A percentile compares a stretch with the other conserved stretches of the same genome.
Conservation (phyloP, 177 flowering plant species). For the Vitis hybrid region DNA sequence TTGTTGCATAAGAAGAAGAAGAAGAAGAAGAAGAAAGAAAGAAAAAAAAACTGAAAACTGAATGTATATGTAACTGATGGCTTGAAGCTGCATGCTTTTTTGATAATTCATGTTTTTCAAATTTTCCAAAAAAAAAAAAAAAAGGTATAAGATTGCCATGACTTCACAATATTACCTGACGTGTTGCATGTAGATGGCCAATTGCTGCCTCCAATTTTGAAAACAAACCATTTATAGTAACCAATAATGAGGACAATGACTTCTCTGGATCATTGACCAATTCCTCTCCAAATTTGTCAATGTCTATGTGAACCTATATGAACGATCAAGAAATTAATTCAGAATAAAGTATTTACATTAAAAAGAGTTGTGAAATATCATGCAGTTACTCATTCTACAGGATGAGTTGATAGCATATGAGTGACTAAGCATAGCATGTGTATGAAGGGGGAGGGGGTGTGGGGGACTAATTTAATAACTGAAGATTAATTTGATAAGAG, state of each 20-base stretch:
- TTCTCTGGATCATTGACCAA: slow-evolving; percentile 59
- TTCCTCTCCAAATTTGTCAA: slow-evolving; percentile 65
- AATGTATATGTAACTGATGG: background rate
- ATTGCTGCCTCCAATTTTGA: slow-evolving; percentile 66
- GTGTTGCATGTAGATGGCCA: slow-evolving; percentile 38
- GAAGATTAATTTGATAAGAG: no score
- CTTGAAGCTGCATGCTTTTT: background rate
- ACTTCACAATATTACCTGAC: slow-evolving; percentile 37
- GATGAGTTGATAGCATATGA: no score
- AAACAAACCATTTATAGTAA: slow-evolving; percentile 58
- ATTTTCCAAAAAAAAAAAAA: no score
- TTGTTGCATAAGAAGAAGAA: slow-evolving; percentile 4
- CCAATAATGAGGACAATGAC: slow-evolving; percentile 56
- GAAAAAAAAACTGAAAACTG: no score
- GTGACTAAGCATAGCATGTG: no score
- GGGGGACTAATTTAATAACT: no score
- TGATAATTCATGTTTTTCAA: background rate
- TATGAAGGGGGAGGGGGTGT: no score
- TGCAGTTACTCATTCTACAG: no score
- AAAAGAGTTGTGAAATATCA: background rate
- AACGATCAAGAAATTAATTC: slow-evolving; percentile 5
- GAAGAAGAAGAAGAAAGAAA: no score
- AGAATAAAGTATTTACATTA: background rate
- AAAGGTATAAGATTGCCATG: no score
- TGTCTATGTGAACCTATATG: slow-evolving; percentile 66